Evolutionary conservation across 345 rosid species (phyloP).

Genomic region (Gynandropsis gynandra): DNA sequence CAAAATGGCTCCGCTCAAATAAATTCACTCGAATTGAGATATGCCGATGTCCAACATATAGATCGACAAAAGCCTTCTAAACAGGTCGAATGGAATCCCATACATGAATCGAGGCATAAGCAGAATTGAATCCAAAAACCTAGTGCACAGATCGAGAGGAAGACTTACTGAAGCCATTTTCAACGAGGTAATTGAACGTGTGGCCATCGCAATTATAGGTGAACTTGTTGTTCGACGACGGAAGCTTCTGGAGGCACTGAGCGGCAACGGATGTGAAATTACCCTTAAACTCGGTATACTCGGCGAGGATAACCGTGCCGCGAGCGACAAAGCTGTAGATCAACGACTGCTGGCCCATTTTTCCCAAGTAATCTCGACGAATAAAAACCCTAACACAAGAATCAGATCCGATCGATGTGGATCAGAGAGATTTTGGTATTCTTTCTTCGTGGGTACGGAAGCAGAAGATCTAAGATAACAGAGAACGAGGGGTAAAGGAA

Average conservation of each 20-base stretch:
- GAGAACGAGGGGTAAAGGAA: constrained; percentile 10
- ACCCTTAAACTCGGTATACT: constrained; percentile 69
- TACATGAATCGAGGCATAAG: too few relatives aligned
- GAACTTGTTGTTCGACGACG: constrained; percentile 56
- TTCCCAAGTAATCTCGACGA: background rate
- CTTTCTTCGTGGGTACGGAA: constrained; percentile 14
- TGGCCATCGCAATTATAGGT: constrained; percentile 81
- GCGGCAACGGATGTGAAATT: constrained; percentile 66
- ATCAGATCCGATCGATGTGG: background rate
- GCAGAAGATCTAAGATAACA: constrained; percentile 24
- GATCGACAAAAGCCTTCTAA: too few relatives aligned
- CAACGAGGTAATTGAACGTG: constrained; percentile 77
- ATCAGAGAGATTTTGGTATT: constrained; percentile 8
- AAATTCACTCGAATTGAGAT: too few relatives aligned
- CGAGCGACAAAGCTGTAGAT: constrained; percentile 74
- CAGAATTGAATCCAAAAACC: too few relatives aligned
- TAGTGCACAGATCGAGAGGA: background rate
- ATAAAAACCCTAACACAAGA: background rate
- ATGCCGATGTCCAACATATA: too few relatives aligned
- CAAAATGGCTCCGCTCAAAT: background rate
- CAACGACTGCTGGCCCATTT: constrained; percentile 66
- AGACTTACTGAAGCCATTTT: constrained; percentile 64
- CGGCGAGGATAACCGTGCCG: constrained; percentile 59
- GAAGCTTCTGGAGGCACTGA: constrained; percentile 71
- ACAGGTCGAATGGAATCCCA: too few relatives aligned